Evolutionary conservation across 805 yeast species (phyloP), one percentile per base, ranked within the genome.

Genomic region (Candida xyloterini): DNA sequence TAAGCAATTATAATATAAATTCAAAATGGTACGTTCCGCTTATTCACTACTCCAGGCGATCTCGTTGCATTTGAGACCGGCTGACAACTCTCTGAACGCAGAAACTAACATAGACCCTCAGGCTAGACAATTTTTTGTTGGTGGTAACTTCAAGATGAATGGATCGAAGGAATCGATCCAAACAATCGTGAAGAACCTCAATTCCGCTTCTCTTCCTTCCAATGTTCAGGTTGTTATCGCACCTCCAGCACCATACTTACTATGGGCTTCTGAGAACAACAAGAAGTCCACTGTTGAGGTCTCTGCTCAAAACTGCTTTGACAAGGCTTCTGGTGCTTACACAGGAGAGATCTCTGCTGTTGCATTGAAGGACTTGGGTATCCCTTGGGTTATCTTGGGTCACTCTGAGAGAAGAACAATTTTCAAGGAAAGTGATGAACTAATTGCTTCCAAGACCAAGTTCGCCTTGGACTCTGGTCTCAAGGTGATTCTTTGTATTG

Each of bases 141-240:
- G 99, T 59, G 99, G 99, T 63, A 93, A 93, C 89, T 91, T 93
- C 80, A 93, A 93, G 73, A 83, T 93, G 87, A 93, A 93, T 79
- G 99, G 99, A 65, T 73, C 95, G 63, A 82, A 81, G 71, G 78
- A 76, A 58, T 84, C 93, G 57, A 85, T 93, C 68, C 78, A 79
- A 66, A 70, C 78, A 55, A 90, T 93, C 63, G 83, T 91, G 49
- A 90, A 80, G 51, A 73, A 80, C 71, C 78, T 93, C 63, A 91
- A 91, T 78, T 64, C 69, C 39, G 84, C 95, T 52, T 73, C 78
- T 36, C 72, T 93, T 54, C 85, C 95, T 51, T 59, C 76, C 38
- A 72, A 81, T 60, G 91, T 85, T 44, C 93, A 91, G 73, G 96
- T 93, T 54, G 99, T 91, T 49, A 78, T 93, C 67, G 81, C 95